Evolutionary conservation across 2,329 filamentous ascomycete species (phyloP).

Genomic region (Chrysosphaeria jannelii): DNA sequence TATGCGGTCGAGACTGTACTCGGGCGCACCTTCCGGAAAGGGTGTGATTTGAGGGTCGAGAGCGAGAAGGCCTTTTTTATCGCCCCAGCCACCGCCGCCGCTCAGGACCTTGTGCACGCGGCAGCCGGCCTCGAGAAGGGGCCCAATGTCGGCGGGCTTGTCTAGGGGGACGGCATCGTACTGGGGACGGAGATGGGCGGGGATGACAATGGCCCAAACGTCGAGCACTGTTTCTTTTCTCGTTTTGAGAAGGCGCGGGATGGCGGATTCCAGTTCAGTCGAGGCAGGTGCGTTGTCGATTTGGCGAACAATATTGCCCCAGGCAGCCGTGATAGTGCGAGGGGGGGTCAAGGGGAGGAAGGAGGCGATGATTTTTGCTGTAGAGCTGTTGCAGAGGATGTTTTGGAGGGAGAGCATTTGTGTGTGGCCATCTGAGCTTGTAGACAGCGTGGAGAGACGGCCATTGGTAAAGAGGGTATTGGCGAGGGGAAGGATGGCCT

Average conservation of each 20-base stretch:
- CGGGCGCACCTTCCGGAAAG: no score
- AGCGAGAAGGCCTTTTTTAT: slow-evolving; percentile 49
- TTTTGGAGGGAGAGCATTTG: slow-evolving; percentile 2
- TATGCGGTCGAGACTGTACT: no score
- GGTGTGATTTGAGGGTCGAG: slow-evolving; percentile 42
- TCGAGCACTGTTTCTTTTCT: slow-evolving; percentile 15
- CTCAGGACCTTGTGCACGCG: slow-evolving; percentile 25
- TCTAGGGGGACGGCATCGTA: slow-evolving; percentile 3
- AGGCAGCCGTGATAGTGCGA: slow-evolving; percentile 28
- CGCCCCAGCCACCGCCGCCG: slow-evolving; percentile 62
- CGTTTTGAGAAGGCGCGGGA: slow-evolving; percentile 10
- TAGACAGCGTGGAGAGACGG: slow-evolving; percentile 23
- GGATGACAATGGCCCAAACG: slow-evolving; percentile 45
- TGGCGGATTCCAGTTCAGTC: slow-evolving; percentile 34
- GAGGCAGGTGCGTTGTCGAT: slow-evolving; percentile 33
- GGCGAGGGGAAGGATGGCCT: slow-evolving; percentile 32
- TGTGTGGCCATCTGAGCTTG: slow-evolving; percentile 11
- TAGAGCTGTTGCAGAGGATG: background rate
- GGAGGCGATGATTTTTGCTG: slow-evolving; percentile 8
- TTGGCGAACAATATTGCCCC: slow-evolving; percentile 52
- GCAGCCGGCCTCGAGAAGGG: slow-evolving; percentile 13
- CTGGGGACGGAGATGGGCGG: slow-evolving; percentile 7
- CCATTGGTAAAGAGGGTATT: slow-evolving; percentile 55
- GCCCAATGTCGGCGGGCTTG: slow-evolving; percentile 3
- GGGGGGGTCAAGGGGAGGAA: slow-evolving; percentile 32